These are phyloP conservation scores for Naegleria fowleri DNA, from an alignment of 208 protist species.

Conservation along the genomic window DNA sequence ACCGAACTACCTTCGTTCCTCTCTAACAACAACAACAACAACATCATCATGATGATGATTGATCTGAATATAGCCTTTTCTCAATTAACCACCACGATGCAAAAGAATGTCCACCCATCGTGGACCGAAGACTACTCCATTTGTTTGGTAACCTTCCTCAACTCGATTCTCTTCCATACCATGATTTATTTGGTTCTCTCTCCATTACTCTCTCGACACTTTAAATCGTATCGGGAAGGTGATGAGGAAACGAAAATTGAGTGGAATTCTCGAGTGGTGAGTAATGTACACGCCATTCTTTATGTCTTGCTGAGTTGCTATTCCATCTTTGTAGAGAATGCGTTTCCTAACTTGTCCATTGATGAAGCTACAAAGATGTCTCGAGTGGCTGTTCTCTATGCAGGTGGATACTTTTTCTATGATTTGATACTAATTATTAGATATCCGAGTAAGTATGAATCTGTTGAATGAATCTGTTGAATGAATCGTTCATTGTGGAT, in stretches of 20 bases:
- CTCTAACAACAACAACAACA: too few relatives aligned
- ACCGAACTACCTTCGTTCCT: too few relatives aligned
- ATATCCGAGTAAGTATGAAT: background rate
- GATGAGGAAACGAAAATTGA: background rate
- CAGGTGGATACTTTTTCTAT: background rate
- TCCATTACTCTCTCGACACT: background rate
- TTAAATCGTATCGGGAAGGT: background rate
- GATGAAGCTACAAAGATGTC: background rate
- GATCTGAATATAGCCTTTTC: background rate
- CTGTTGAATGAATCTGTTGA: too few relatives aligned
- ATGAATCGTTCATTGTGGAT: too few relatives aligned
- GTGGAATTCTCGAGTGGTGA: background rate
- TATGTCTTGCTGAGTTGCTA: background rate
- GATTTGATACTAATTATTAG: background rate
- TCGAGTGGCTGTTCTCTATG: background rate
- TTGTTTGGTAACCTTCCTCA: background rate
- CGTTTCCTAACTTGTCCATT: background rate
- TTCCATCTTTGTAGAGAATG: background rate
- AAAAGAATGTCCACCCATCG: background rate
- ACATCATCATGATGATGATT: too few relatives aligned
- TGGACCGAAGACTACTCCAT: background rate
- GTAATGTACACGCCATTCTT: background rate
- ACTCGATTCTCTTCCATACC: background rate
- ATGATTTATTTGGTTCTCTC: background rate
- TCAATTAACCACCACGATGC: background rate